phyloP scores from a whole-genome alignment of 2,329 filamentous ascomycete species.

The Fusarium nygamai region DNA sequence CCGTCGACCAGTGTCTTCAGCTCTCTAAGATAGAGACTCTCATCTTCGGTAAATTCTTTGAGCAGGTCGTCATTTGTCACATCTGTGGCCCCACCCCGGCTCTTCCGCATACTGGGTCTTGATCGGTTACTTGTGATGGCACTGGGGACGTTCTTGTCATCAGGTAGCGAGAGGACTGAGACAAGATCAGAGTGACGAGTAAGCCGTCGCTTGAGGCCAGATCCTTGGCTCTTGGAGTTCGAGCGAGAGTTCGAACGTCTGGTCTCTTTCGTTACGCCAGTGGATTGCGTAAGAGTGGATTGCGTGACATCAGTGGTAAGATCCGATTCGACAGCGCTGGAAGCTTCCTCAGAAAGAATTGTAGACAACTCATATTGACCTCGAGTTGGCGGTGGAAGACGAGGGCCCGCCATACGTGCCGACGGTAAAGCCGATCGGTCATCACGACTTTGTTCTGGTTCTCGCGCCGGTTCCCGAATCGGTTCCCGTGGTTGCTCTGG shows the following conservation, averaged over 20 bases:
- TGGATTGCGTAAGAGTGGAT: constrained; percentile 65
- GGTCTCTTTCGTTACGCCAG: constrained; percentile 58
- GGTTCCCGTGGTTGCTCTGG: not conserved
- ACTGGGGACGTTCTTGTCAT: constrained; percentile 63
- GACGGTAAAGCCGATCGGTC: constrained; percentile 33
- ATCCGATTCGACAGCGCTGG: constrained; percentile 59
- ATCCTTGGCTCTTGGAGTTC: constrained; percentile 54
- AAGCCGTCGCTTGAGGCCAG: constrained; percentile 75
- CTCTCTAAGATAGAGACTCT: constrained; percentile 88
- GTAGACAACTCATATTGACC: constrained; percentile 67
- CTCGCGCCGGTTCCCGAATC: not conserved
- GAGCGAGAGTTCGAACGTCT: constrained; percentile 53
- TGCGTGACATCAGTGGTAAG: constrained; percentile 63
- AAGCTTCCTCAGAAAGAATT: constrained; percentile 63
- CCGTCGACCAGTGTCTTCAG: constrained; percentile 93
- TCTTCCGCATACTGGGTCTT: constrained; percentile 79
- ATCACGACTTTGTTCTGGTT: constrained; percentile 13
- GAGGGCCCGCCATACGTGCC: constrained; percentile 46
- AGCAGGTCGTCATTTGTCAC: constrained; percentile 81
- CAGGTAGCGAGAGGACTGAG: constrained; percentile 84
- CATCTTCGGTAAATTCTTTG: constrained; percentile 82
- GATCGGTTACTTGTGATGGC: constrained; percentile 77
- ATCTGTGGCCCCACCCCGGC: constrained; percentile 71
- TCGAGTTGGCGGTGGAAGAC: constrained; percentile 61
- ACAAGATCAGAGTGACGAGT: constrained; percentile 95